Base-by-base conservation (phyloP, 2,329 filamentous ascomycete genomes). In the Pseudocercospora vitis region DNA sequence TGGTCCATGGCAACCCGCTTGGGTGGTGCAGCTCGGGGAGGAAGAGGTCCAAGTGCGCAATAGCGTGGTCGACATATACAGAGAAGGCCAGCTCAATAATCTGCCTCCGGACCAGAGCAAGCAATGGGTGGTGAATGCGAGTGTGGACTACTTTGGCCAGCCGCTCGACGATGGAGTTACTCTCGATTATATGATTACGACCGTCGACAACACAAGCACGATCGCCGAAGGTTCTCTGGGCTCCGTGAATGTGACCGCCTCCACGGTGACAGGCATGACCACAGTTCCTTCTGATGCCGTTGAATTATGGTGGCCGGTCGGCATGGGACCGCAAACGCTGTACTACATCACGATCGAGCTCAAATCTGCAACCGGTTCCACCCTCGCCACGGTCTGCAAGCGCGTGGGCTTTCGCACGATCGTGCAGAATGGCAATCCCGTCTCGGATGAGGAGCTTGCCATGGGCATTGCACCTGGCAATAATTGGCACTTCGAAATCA, bases 401-500 rank as follows among this genome's bases (percentile, higher is more conserved):
- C 74, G 80, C 5, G 76, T 80, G 19, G 83, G 82, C 0, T 85
- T 86, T 60, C 74, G 82, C 12, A 85, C 83, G 0, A 84, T 85
- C 39, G 77, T 84, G 5, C 71, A 84, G 14, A 84, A 85, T 54
- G 73, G 79, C 61, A 73, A 73, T 1, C 76, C 76, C 3, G 78
- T 85, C 19, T 79, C 79, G 0, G 72, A 80, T 0, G 73, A 73
- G 1, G 80, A 86, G 56, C 64, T 81, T 0, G 71, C 74, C 1
- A 71, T 74, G 53, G 81, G 83, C 1, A 78, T 84, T 55, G 75
- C 78, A n/a, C 75, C 77, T 0, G 80, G 80, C 6, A 78, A 77
- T 37, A 80, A 82, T 65, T 82, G 82, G 81, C 81, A 86, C 63
- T 86, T 86, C 58, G 81, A 86, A 63, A 75, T 86, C 55, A 86